Evolutionary conservation across 352 stramenopile genomes (phyloP), one percentile per base, ranked within the genome.

Genomic region (Globisporangium acanthophoron): DNA sequence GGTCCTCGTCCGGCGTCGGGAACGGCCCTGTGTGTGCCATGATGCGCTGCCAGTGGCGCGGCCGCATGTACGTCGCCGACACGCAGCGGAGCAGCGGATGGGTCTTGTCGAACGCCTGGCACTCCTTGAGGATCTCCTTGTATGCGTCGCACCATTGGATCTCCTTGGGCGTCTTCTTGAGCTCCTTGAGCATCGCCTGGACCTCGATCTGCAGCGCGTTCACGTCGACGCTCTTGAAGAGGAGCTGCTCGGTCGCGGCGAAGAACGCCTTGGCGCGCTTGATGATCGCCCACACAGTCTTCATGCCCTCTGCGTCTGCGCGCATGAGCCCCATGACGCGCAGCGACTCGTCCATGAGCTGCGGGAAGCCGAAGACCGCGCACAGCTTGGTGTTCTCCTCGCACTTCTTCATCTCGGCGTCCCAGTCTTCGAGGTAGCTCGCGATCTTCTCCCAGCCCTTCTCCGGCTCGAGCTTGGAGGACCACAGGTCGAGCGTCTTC

Each of bases 201-300:
- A 93, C 86, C 62, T 96, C 93, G 45, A 98, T 97, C 55, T 98
- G 96, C 18, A 99, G 62, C n/a, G 75, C 66, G 53, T 98, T 97
- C 15, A 96, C 78, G 54, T 97, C 86, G 21, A 98, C 80, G 46
- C 95, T 74, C 44, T 85, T 84, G 80, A 97, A 99, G 37, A 97
- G 67, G 41, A 97, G 83, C 47, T 88, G 70, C 39, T 74, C 76
- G 0, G 82, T 92, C 5, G 67, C 67, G 18, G 63, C 63, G 37
- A 92, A 92, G 59, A 92, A 94, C 2, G 64, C 58, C 54, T 91
- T 92, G 0, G 75, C 76, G 27, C 78, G 78, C 41, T 91, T 88
- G 56, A 94, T 87, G 45, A 91, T 87, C 40, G 66, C 73, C 85
- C 85, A 94, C 0, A 94, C 79, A 2, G 64, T 85, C 57, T 92